phyloP scores from a whole-genome alignment of 371 early-diverging fungal species.

The Dinochytrium kinnereticum region DNA sequence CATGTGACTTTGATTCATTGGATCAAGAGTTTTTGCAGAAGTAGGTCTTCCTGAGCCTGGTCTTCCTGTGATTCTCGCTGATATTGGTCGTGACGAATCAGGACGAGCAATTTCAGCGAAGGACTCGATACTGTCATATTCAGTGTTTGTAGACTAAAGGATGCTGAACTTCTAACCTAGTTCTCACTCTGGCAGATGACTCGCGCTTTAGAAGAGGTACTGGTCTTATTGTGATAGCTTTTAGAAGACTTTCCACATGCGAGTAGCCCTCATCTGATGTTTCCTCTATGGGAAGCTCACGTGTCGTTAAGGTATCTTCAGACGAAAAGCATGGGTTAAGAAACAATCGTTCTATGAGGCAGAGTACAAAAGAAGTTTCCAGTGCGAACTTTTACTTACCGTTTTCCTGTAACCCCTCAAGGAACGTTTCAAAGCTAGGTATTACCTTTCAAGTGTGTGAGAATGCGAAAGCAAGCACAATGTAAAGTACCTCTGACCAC shows the following conservation, averaged over 20 bases:
- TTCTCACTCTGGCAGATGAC: neutral
- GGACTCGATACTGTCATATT: neutral
- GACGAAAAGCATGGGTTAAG: too few relatives aligned
- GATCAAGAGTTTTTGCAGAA: neutral
- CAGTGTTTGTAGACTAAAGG: neutral
- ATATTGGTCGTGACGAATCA: neutral
- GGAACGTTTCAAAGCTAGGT: neutral
- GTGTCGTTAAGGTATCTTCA: neutral
- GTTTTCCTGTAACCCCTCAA: neutral
- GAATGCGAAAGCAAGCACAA: neutral
- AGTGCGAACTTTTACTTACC: too few relatives aligned
- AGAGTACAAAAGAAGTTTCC: neutral
- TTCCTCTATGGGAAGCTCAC: neutral
- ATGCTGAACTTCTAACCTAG: neutral
- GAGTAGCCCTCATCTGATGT: neutral
- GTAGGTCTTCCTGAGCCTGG: neutral
- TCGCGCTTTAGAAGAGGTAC: constrained; percentile 5
- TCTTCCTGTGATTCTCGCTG: neutral
- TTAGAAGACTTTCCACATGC: neutral
- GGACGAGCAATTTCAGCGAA: neutral
- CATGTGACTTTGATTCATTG: neutral
- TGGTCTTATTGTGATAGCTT: neutral
- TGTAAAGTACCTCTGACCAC: neutral
- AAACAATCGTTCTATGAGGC: neutral
- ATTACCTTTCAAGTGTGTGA: neutral